Conservation (phyloP, 225 moss, liverwort and hornwort genomes). For the Pseudoscleropodium purum region DNA sequence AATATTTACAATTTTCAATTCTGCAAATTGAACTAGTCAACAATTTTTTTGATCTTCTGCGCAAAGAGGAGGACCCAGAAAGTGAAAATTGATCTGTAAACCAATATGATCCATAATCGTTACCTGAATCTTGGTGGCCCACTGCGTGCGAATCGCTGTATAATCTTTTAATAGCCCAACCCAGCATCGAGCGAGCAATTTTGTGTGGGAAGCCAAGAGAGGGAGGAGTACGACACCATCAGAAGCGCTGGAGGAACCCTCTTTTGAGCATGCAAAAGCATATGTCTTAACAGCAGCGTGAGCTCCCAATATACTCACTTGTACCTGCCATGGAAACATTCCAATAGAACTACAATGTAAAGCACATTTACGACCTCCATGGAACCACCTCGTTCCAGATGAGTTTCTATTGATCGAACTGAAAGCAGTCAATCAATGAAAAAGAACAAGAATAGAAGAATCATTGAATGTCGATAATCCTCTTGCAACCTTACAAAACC, state of each 20-base stretch:
- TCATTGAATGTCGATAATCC: not conserved
- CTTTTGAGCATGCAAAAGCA: slow-evolving; percentile 60
- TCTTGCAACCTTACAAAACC: not conserved
- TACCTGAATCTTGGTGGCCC: slow-evolving; percentile 72
- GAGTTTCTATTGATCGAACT: not conserved
- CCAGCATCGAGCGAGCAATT: slow-evolving; percentile 78
- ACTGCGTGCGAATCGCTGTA: slow-evolving; percentile 66
- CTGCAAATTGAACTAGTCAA: not conserved
- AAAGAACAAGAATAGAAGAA: not conserved
- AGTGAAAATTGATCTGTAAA: not conserved
- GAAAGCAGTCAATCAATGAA: not conserved
- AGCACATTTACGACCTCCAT: not conserved
- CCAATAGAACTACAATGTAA: not conserved
- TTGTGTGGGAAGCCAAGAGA: slow-evolving; percentile 57
- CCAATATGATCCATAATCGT: not conserved
- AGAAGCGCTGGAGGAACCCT: slow-evolving; percentile 28
- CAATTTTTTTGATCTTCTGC: not conserved
- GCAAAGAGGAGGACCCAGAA: not conserved
- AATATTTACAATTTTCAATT: not conserved
- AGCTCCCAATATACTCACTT: slow-evolving; percentile 89
- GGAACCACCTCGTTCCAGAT: not conserved
- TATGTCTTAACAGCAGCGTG: slow-evolving; percentile 88
- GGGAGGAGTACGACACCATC: slow-evolving; percentile 68
- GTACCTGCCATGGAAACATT: slow-evolving; percentile 45
- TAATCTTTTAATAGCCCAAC: slow-evolving; percentile 84